Base-by-base conservation (phyloP, 139 green algal species). In the Desmodesmus armatus region DNA sequence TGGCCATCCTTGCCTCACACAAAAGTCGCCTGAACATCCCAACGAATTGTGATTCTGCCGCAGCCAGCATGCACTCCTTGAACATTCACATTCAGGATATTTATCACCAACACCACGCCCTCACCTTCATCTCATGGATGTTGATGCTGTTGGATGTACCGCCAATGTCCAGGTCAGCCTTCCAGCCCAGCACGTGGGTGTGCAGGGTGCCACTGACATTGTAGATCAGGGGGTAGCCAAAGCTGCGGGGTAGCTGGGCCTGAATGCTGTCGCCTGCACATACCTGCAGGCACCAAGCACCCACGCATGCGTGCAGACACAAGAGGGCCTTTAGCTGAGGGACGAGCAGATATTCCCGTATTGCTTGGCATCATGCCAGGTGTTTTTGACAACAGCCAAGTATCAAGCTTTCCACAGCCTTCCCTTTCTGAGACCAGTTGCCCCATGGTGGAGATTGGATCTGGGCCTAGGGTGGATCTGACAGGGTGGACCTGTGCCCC, bases 81-180 rank as follows among this genome's bases (percentile, higher is more conserved):
- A 62, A 17, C 51, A 13, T 62, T 62, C 51, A 11, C 25, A 15
- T 63, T 63, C 53, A 63, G 53, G 53, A 63, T 63, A 21, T 63
- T 63, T 15, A 29, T 53, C 21, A 11, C 19, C 13, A 33, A 11
- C 21, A 29, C 44, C 51, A 35, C 23, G 3, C 19, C 5, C 62
- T 9, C 80, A 85, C 67, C 80, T 69, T 67, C 33, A 85, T 70
- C 25, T 53, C n/a, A 35, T 85, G 80, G 44, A 85, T 79, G 44
- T 70, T 78, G 37, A 87, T 47, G n/a, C 74, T 84, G 62, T 87
- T 87, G 31, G 33, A 63, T 40, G 9, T 44, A 43, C 83, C 83
- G 39, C 44, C 73, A 11, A 87, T 73, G 63, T 87, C 83, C 33
- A 87, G 44, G 35, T 87, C 83, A 2, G 79, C 62, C 76, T 88